Conservation (phyloP, 352 stramenopile genomes). For the Sclerospora graminicola region DNA sequence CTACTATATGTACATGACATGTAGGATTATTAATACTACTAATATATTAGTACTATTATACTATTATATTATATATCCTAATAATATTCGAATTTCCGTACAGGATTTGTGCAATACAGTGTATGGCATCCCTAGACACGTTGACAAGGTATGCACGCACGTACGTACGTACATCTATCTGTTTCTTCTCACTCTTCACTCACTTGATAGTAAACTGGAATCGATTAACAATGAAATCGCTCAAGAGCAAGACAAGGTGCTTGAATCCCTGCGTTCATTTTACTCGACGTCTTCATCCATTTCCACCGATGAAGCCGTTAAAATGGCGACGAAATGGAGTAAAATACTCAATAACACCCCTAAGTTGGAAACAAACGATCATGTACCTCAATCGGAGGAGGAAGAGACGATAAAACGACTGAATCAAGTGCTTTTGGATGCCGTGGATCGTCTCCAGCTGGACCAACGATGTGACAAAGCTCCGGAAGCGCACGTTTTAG, state of each 20-base stretch:
- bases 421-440: conserved; percentile 29
- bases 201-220: conserved; percentile 60
- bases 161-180: no score
- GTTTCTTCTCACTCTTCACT: no score
- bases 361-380: no score
- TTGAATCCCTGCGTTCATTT: conserved; percentile 51
- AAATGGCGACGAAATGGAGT: conserved; percentile 45
- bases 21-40: no score
- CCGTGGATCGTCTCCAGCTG: conserved; percentile 45
- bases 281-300: conserved; percentile 47
- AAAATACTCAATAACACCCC: no score
- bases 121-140: conserved; percentile 4
- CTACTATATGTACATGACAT: no score
- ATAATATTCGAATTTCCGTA: no score
- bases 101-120: no score
- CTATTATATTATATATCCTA: no score
- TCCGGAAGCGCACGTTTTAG: conserved; percentile 32
- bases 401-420: conserved; percentile 38
- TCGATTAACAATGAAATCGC: conserved; percentile 55
- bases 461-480: conserved; percentile 16
- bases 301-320: conserved; percentile 49
- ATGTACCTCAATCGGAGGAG: conserved; percentile 26
- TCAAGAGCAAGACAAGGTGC: conserved; percentile 38
- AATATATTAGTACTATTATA: no score
- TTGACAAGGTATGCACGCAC: conserved; percentile 9